These are phyloP conservation scores for Daldinia decipiens DNA, from an alignment of 495 filamentous ascomycete species.

Conservation along the genomic window DNA sequence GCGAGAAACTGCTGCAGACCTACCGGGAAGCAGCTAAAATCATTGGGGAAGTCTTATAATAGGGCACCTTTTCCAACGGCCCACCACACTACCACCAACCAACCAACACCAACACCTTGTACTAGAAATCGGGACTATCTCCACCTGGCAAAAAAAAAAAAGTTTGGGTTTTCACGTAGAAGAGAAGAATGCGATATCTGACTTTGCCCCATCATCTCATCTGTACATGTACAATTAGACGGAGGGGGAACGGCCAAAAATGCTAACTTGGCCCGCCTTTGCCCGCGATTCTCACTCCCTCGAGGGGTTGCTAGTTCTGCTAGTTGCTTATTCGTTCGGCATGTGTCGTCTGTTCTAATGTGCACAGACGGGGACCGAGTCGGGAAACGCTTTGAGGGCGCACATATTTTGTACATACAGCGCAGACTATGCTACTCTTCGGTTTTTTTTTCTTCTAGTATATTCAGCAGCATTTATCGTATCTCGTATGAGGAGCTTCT, in stretches of 20 bases:
- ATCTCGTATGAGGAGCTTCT: background rate
- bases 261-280: background rate
- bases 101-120: slow-evolving; percentile 17
- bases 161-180: slow-evolving; percentile 29
- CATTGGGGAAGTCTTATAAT: slow-evolving; percentile 91
- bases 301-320: slow-evolving; percentile 11
- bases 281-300: slow-evolving; percentile 8
- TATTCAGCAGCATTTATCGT: slow-evolving; percentile 11
- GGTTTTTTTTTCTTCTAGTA: slow-evolving; percentile 22
- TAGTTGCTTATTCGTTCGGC: slow-evolving; percentile 19
- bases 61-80: slow-evolving; percentile 12
- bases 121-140: slow-evolving; percentile 31
- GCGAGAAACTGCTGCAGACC: slow-evolving; percentile 90
- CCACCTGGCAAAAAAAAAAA: slow-evolving; percentile 17
- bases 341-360: background rate
- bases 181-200: slow-evolving; percentile 31
- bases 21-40: slow-evolving; percentile 98
- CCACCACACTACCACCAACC: slow-evolving; percentile 3
- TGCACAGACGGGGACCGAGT: slow-evolving; percentile 7
- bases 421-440: slow-evolving; percentile 33
- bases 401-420: slow-evolving; percentile 38
- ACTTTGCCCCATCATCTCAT: slow-evolving; percentile 19
- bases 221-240: slow-evolving; percentile 46
- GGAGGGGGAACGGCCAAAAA: slow-evolving; percentile 4
- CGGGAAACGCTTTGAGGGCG: slow-evolving; percentile 15